Base-by-base conservation (phyloP, 306 rosid genomes). In the Quillaja saponaria region DNA sequence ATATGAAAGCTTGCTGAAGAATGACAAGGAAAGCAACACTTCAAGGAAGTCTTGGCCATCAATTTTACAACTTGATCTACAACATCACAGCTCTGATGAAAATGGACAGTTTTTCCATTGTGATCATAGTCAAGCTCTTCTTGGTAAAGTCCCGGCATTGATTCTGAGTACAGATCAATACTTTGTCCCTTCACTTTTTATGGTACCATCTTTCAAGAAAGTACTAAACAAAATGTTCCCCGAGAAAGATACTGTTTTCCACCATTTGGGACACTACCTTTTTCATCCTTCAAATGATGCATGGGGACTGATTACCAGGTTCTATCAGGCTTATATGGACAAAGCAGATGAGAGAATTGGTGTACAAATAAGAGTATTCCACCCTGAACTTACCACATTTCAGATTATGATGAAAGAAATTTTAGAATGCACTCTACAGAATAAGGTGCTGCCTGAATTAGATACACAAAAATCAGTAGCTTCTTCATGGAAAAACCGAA, bases 71-170 rank as follows among this genome's bases (percentile, higher is more conserved):
- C 76, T 78, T 44, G 75, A 72, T 67, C 71, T 78, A 14, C 74
- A 56, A 25, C 82, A 78, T 33, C n/a, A n/a, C n/a, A 75, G 68
- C 52, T 72, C 72, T 16, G 58, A 73, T 7, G 54, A 72, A 55
- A 75, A 72, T 28, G 78, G 72, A 63, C 72, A 72, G 65, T 72
- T 78, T 53, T 78, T 78, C 78, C 72, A 72, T 41, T 78, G 82
- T 46, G 70, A 68, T 31, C 72, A 78, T 50, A 78, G 68, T 63
- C 82, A 78, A 33, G 3, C 34, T 44, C 46, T 63, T 47, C 64
- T 78, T n/a, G 55, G 39, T 35, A 78, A 52, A 33, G 34, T 53
- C 6, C 75, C 82, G 0, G 68, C 72, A 75, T 64, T 78, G 75
- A 62, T 68, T 16, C 12, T 78, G 78, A 72, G 69, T 58, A 67